Percentiles rank a stretch among this genome's conserved stretches.
Conservation (phyloP, 2,329 filamentous ascomycete species). For the Nectriaceae sp. region DNA sequence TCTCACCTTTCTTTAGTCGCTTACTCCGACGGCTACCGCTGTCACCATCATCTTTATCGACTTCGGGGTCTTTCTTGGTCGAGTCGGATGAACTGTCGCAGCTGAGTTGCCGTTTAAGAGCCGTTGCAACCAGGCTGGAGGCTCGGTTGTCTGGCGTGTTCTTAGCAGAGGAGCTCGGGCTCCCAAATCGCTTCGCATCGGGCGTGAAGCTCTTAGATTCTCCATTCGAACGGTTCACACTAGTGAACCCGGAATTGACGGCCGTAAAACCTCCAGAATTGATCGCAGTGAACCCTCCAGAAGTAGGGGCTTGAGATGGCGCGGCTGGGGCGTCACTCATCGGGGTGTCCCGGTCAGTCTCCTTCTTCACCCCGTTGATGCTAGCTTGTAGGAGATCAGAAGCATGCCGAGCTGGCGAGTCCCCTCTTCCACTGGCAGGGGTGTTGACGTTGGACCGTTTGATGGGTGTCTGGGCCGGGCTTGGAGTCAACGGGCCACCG, state of each 20-base stretch:
- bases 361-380: slow-evolving; percentile 47
- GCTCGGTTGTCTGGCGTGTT: slow-evolving; percentile 66
- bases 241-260: slow-evolving; percentile 70
- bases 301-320: slow-evolving; percentile 39
- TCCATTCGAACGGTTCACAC: slow-evolving; percentile 58
- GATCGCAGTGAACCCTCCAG: slow-evolving; percentile 45
- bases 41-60: slow-evolving; percentile 61
- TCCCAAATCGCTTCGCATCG: slow-evolving; percentile 60
- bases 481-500: slow-evolving; percentile 85
- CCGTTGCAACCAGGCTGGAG: slow-evolving; percentile 55
- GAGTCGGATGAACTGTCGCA: slow-evolving; percentile 52
- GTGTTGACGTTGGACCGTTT: slow-evolving; percentile 65
- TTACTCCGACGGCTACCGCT: slow-evolving; percentile 82
- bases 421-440: slow-evolving; percentile 57
- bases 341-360: slow-evolving; percentile 49
- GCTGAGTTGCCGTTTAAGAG: slow-evolving; percentile 78
- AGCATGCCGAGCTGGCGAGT: slow-evolving; percentile 66
- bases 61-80: slow-evolving; percentile 48
- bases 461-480: slow-evolving; percentile 67
- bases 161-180: slow-evolving; percentile 63
- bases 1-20: slow-evolving; percentile 71
- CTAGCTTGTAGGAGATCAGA: slow-evolving; percentile 54
- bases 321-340: slow-evolving; percentile 49
- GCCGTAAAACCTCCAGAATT: slow-evolving; percentile 64
- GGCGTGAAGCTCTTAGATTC: slow-evolving; percentile 62